Conservation (phyloP, 306 rosid species). For the Castanea mollissima region DNA sequence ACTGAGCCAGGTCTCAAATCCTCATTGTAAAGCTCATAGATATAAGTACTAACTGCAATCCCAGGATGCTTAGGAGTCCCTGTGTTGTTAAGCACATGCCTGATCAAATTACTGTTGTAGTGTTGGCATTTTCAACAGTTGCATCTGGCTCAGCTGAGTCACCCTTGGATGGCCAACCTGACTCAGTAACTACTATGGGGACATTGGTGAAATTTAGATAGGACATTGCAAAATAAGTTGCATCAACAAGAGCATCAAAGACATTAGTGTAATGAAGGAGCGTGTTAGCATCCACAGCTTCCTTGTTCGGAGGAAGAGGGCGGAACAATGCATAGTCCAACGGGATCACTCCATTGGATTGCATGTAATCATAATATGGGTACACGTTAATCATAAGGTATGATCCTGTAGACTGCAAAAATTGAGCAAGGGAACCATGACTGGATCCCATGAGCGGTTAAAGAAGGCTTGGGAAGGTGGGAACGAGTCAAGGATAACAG, state of each 20-base stretch:
- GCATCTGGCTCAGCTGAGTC: slow-evolving; percentile 77
- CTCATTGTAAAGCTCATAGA: slow-evolving; percentile 92
- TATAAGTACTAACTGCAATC: slow-evolving; percentile 79
- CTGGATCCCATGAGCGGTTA: slow-evolving; percentile 88
- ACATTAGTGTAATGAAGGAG: slow-evolving; percentile 92
- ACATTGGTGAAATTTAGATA: slow-evolving; percentile 73
- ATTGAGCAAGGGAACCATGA: slow-evolving; percentile 75
- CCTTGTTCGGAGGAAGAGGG: slow-evolving; percentile 92
- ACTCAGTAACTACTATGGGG: slow-evolving; percentile 77
- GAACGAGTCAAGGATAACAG: slow-evolving; percentile 85
- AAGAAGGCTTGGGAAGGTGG: slow-evolving; percentile 99
- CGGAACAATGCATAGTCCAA: slow-evolving; percentile 91
- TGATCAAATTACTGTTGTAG: slow-evolving; percentile 93
- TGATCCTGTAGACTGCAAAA: slow-evolving; percentile 81
- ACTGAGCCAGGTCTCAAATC: slow-evolving; percentile 73
- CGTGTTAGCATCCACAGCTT: slow-evolving; percentile 90
- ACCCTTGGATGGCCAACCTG: slow-evolving; percentile 97
- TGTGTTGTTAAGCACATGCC: slow-evolving; percentile 80
- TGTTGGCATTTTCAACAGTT: slow-evolving; percentile 74
- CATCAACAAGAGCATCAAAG: slow-evolving; percentile 90
- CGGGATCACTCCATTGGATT: slow-evolving; percentile 77
- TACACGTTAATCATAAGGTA: slow-evolving; percentile 88
- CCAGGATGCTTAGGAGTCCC: slow-evolving; percentile 97
- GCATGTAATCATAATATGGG: slow-evolving; percentile 88
- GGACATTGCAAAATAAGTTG: slow-evolving; percentile 91